These are phyloP conservation scores for Phlegmacium glaucopus DNA, from an alignment of 768 basidiomycete species.

Conservation along the genomic window DNA sequence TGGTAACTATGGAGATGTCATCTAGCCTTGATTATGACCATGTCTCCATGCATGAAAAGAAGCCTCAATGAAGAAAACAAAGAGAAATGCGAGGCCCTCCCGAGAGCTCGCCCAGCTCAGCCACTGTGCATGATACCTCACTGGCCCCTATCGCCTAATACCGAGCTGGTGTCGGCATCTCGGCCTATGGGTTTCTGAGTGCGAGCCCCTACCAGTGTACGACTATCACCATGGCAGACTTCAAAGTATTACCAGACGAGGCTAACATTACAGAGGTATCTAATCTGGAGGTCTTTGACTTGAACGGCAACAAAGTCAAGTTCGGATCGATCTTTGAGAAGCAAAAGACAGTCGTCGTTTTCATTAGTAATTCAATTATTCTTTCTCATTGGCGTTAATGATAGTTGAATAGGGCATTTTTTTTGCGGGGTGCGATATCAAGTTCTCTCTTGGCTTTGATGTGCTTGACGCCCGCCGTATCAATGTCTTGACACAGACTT, in stretches of 20 bases:
- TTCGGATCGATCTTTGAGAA: constrained; percentile 52
- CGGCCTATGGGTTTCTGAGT: too few relatives aligned
- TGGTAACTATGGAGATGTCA: too few relatives aligned
- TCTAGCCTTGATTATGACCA: too few relatives aligned
- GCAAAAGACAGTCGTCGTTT: constrained; percentile 55
- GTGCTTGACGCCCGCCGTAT: not conserved
- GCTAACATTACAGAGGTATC: constrained; percentile 34
- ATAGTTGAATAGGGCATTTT: not conserved
- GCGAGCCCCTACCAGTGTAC: not conserved
- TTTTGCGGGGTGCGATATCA: not conserved
- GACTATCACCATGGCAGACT: constrained; percentile 15
- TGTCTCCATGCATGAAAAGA: too few relatives aligned
- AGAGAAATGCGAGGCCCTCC: too few relatives aligned
- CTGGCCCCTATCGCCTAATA: too few relatives aligned
- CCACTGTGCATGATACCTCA: not conserved
- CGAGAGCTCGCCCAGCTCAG: too few relatives aligned
- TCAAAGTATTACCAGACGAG: constrained; percentile 29
- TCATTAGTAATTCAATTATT: constrained; percentile 45
- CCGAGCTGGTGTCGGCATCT: too few relatives aligned
- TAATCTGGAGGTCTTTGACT: constrained; percentile 40
- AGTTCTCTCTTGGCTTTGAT: not conserved
- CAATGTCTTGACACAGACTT: not conserved
- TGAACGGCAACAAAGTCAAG: constrained; percentile 39
- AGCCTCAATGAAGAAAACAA: too few relatives aligned
- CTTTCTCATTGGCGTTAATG: not conserved